Base-by-base conservation (phyloP, 305 asterid genomes). In the Fraxinus xanthoxyloides region DNA sequence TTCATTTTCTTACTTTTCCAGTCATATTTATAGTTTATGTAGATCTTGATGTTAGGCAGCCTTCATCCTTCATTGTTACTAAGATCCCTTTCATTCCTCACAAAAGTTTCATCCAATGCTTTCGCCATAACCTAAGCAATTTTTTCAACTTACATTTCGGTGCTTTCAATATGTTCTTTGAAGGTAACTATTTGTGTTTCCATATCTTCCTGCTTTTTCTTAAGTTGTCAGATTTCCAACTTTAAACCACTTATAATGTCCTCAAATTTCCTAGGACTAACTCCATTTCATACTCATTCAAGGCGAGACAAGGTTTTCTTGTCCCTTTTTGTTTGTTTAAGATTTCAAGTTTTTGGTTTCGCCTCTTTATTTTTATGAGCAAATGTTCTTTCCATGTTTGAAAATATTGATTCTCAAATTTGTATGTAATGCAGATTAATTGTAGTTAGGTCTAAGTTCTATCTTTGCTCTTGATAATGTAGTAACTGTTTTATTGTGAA, bases 331-430 rank as follows among this genome's bases (percentile, higher is more conserved):
- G 59, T 21, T 4, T 51, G 10, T 48, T 61, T 15, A n/a, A 30
- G 1, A 17, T 5, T 30, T 72, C 63, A 4, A 73, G 70, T 1
- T 0, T 28, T n/a, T 76, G 38, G 38, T 34, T 34, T 34, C 8
- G 1, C 8, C 38, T 34, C 38, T 5, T 34, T 34, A 34, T 34
- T 34, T 34, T 34, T 34, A 30, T 0, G 8, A 91, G 89, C 86
- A 93, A 78, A 56, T 90, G 31, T 28, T 31, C 77, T 10, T 83
- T 83, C 77, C 93, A 93, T 0, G 70, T 79, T 80, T 89, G 92
- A 76, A 93, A 93, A 85, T 90, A 36, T 8, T 81, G 77, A 46
- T 87, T 84, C 63, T 78, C 86, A 19, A 31, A 31, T 31, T 31
- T 28, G 9, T 7, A 7, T 36, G 43, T 36, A 36, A 36, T 7